Base-by-base conservation (phyloP, 495 filamentous ascomycete genomes). In the Trichoderma gamsii region DNA sequence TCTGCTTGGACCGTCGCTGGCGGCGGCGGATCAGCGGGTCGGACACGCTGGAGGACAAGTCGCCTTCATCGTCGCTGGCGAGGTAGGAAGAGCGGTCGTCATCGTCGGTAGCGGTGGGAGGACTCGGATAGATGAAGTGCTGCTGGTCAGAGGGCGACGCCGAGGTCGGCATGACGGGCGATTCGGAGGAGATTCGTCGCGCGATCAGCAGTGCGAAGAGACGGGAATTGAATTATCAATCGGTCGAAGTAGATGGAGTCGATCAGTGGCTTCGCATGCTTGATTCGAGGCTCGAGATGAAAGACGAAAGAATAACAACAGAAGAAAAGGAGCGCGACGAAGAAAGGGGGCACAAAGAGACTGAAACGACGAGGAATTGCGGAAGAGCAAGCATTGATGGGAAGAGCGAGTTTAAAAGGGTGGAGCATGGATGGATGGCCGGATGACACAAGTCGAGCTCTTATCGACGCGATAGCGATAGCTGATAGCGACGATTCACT, bases 1-100 rank as follows among this genome's bases (percentile, higher is more conserved):
- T 70, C 70, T 72, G 67, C 63, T 72, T 74, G 59, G 69, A 70
- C 8, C 69, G 69, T n/a, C 56, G 69, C 38, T 59, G 38, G 32
- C 56, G 29, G 21, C 65, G 64, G 63, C 73, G 71, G 66, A 67
- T 46, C 38, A 73, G 71, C 49, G 70, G 41, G 44, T 67, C 69
- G 21, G 75, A 75, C 38, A 67, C 71, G 51, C 18, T 72, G 71
- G 79, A 77, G 73, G 78, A 41, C 76, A 59, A n/a, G 76, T 76
- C 9, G 77, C 73, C 46, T 69, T 65, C 23, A 77, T 75, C 69
- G 72, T 75, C 35, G 73, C 73, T 16, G 69, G 52, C 61, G 64
- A 76, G 73, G 13, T 71, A 68, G 21, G 71, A 69, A 25, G 76
- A 72, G 59, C 52, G 52, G 56, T 73, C 69, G 66, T 70, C 64